Evolutionary conservation across 805 yeast species (phyloP), one percentile per base, ranked within the genome.

Genomic region (Yamadazyma sp.): DNA sequence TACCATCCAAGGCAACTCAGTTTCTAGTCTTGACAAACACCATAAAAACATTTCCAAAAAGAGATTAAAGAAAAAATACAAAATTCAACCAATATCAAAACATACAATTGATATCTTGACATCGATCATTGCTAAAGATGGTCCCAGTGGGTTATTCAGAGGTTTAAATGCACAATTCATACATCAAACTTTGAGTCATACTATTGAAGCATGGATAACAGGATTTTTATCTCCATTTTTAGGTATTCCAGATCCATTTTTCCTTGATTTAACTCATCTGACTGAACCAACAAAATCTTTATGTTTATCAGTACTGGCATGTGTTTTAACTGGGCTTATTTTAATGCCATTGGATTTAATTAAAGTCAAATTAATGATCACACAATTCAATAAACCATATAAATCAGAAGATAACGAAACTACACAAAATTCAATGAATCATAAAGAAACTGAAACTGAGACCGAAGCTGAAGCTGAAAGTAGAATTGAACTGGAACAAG

Each of bases 131-230:
- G 73, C 87, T 16, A 79, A 70, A 60, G 95, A 72, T 52, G 95
- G 83, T 17, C 80, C 79, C 13, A 65, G 76, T 47, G 87, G 88
- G 3, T 57, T 82, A 7, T 79, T 86, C 68, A 71, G 86, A 50
- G 86, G 88, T 8, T 73, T 80, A 26, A 82, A 85, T 53, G 82
- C 95, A 2, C 73, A 95, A 0, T 91, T 88, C 50, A 69, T 93
- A 13, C 73, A 83, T 53, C 82, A 75, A 35, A 83, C 95, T 0
- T 65, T 87, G 13, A 76, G 82, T 2, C 76, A 79, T 31, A 83
- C 95, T 0, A 62, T 88, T 30, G 91, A 86, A 52, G 86, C 96
- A 1, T 89, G 98, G 97, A 69, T 88, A 31, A 83, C 94, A 0
- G 96, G 96, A 3, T 76, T 89, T 43, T 54, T 88, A 6, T 80